Conservation (phyloP, 805 yeast species). For the Yamadazyma philogaea region DNA sequence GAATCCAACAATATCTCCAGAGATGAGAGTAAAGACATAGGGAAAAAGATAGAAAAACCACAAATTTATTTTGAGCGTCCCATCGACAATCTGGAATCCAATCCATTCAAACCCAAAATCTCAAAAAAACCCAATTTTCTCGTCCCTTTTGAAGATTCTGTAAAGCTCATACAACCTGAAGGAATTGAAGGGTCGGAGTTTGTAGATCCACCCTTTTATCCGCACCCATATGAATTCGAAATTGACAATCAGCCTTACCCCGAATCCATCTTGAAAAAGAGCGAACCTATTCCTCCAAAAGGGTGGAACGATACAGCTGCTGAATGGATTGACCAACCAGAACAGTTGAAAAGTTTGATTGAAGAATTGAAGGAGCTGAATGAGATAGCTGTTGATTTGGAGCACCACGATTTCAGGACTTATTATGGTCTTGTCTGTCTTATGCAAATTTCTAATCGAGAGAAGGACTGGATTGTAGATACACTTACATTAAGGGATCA, state of each 20-base stretch:
- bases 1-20: constrained; percentile 26
- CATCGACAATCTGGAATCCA: constrained; percentile 64
- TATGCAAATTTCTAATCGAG: constrained; percentile 85
- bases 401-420: constrained; percentile 90
- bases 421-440: constrained; percentile 88
- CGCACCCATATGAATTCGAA: constrained; percentile 79
- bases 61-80: constrained; percentile 56
- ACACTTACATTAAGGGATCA: constrained; percentile 77
- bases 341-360: constrained; percentile 53
- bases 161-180: constrained; percentile 30
- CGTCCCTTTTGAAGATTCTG: constrained; percentile 51
- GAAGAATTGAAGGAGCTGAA: constrained; percentile 45
- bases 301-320: constrained; percentile 68
- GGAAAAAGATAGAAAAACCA: constrained; percentile 55
- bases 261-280: constrained; percentile 38
- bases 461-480: constrained; percentile 84
- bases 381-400: constrained; percentile 90
- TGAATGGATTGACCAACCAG: constrained; percentile 66
- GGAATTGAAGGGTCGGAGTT: constrained; percentile 24
- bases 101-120: constrained; percentile 77
- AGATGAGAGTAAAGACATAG: constrained; percentile 12
- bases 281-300: constrained; percentile 47
- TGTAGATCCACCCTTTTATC: constrained; percentile 55
- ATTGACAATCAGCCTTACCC: constrained; percentile 72
- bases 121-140: constrained; percentile 69